Conservation (phyloP, 495 filamentous ascomycete species). For the Alectoria sarmentosa region DNA sequence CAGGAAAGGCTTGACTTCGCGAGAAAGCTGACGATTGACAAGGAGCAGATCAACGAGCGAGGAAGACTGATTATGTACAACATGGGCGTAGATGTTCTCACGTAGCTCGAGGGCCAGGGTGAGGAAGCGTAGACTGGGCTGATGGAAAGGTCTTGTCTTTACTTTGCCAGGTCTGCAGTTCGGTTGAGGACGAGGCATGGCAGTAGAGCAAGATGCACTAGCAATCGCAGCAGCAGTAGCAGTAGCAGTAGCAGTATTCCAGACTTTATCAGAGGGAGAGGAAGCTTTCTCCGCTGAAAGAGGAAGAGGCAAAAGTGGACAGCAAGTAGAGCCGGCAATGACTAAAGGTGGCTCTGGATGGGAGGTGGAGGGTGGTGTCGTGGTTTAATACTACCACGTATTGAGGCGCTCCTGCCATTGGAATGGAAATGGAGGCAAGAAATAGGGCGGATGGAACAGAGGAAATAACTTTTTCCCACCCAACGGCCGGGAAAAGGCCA, state of each 20-base stretch:
- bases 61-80: slow-evolving; percentile 16
- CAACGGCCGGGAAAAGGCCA: not conserved
- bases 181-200: slow-evolving; percentile 10
- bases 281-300: not conserved
- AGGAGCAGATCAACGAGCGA: slow-evolving; percentile 18
- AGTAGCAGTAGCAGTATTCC: not conserved
- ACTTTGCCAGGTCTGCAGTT: not conserved
- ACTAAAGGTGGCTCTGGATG: not conserved
- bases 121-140: slow-evolving; percentile 12
- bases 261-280: not conserved
- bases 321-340: not conserved
- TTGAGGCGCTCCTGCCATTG: not conserved
- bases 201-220: not conserved
- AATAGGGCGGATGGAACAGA: not conserved
- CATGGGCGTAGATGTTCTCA: slow-evolving; percentile 21
- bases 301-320: not conserved
- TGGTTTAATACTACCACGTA: not conserved
- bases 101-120: slow-evolving; percentile 24
- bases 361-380: not conserved
- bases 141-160: not conserved
- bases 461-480: not conserved
- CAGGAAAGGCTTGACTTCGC: slow-evolving; percentile 26
- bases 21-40: slow-evolving; percentile 22
- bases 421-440: not conserved
- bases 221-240: no score